Evolutionary conservation across 1,139 yeast genomes (phyloP), one percentile per base, ranked within the genome.

Genomic region (Blastobotrys serpentis): DNA sequence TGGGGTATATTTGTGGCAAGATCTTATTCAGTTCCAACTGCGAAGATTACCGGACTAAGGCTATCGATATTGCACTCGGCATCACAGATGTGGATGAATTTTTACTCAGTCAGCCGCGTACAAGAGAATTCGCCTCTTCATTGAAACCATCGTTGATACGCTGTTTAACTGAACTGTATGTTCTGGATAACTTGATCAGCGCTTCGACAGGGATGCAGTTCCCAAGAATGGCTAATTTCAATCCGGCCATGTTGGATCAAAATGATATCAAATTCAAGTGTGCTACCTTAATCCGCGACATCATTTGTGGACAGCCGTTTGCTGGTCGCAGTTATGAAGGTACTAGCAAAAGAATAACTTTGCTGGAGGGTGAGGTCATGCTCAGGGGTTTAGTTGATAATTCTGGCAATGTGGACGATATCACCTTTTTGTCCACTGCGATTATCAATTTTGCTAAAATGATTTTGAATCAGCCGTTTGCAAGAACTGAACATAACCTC

Each of bases 401-500:
- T 16, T 14, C 18, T 4, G 38, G 38, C 10, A 33, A 11, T 3
- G 40, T 36, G 3, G 22, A 36, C 13, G 40, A 36, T 13, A 36
- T 8, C 8, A 19, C 22, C 3, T 36, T 36, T 19, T 36, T 17
- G 14, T 18, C 40, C 25, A 17, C 22, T 14, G 10, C 22, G 25
- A 17, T 19, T 18, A 13, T 36, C 8, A 19, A 19, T n/a, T 36
- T 36, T 18, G 40, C 40, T 2, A 36, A 36, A 19, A 36, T 36
- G 40, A 23, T 36, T 5, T 19, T 36, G 25, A 36, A 36, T 18
- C 40, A 36, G 13, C 40, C 40, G 11, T 36, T 36, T 18, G 40
- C 40, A 17, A 7, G 22, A 36, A 36, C 40, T 8, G 40, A 36
- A 10, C 40, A 36, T 10, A 36, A 36, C 40, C 8, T 36, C 23